Conservation (phyloP, 2,329 filamentous ascomycete species). For the Didymella pomorum region DNA sequence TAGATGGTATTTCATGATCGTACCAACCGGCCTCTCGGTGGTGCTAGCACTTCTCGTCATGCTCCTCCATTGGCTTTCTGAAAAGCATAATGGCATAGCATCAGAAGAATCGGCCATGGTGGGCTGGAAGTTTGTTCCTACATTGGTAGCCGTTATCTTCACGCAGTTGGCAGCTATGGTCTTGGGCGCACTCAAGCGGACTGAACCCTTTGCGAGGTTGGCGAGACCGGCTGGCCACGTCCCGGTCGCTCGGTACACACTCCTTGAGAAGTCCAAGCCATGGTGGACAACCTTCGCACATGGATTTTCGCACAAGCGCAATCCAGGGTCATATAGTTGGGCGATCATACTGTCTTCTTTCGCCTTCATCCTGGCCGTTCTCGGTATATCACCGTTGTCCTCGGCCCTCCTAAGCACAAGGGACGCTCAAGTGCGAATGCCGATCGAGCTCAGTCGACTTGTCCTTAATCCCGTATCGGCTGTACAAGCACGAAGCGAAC, state of each 20-base stretch:
- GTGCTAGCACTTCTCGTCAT: background rate
- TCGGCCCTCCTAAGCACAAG: background rate
- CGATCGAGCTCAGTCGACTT: background rate
- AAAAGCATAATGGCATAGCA: background rate
- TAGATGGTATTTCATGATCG: background rate
- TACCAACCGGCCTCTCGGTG: background rate
- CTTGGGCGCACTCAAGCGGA: background rate
- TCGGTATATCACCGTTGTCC: background rate
- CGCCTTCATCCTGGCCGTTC: background rate
- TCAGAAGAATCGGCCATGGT: background rate
- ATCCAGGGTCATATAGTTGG: background rate
- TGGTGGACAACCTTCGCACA: background rate
- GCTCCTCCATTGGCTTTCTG: background rate
- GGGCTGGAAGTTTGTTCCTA: background rate
- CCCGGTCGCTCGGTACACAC: background rate
- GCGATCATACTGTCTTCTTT: background rate
- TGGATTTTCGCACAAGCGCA: background rate
- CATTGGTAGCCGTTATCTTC: background rate
- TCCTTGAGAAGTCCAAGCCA: background rate
- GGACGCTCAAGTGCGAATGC: background rate
- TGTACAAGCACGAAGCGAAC: background rate
- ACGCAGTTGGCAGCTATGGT: background rate
- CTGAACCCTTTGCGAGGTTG: background rate
- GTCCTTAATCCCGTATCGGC: background rate
- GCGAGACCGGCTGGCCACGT: background rate